These are phyloP conservation scores for Marasmius tenuissimus DNA, from an alignment of 1,284 basidiomycete species.

Conservation along the genomic window DNA sequence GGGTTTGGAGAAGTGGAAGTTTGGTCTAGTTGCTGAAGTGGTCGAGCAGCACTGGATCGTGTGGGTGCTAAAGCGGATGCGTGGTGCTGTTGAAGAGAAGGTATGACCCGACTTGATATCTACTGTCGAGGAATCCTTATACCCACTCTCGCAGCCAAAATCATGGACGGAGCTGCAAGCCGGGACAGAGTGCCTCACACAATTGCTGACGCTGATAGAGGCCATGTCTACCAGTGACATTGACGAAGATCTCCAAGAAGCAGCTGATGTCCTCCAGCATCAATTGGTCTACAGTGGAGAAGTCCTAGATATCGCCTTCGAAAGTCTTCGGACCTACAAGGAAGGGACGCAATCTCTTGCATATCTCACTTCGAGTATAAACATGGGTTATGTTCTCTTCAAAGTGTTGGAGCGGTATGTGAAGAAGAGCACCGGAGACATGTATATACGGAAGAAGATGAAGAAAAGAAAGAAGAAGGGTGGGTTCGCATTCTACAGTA, in stretches of 20 bases:
- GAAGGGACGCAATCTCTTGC: slow-evolving; percentile 67
- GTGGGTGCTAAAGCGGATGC: slow-evolving; percentile 89
- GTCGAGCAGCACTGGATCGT: slow-evolving; percentile 83
- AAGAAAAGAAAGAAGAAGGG: slow-evolving; percentile 53
- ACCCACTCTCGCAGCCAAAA: slow-evolving; percentile 60
- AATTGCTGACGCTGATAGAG: slow-evolving; percentile 85
- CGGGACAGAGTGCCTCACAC: slow-evolving; percentile 90
- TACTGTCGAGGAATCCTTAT: slow-evolving; percentile 6
- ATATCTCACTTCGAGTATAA: slow-evolving; percentile 84
- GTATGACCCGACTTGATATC: slow-evolving; percentile 25
- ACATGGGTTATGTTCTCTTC: slow-evolving; percentile 80
- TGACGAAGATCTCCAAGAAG: slow-evolving; percentile 65
- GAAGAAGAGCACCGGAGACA: slow-evolving; percentile 51
- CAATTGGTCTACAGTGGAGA: slow-evolving; percentile 94
- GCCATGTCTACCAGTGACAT: slow-evolving; percentile 48
- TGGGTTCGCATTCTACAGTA: slow-evolving; percentile 22
- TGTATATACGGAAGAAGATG: slow-evolving; percentile 79
- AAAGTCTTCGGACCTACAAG: slow-evolving; percentile 75
- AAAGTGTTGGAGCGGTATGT: slow-evolving; percentile 84
- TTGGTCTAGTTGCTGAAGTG: slow-evolving; percentile 81
- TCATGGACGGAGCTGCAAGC: slow-evolving; percentile 93
- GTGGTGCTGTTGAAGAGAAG: slow-evolving; percentile 85
- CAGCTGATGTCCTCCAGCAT: slow-evolving; percentile 79
- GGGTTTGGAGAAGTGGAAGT: slow-evolving; percentile 50
- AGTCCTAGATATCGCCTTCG: slow-evolving; percentile 82